phyloP scores from a whole-genome alignment of 2,329 filamentous ascomycete species.

The Diplocarpon rosae region DNA sequence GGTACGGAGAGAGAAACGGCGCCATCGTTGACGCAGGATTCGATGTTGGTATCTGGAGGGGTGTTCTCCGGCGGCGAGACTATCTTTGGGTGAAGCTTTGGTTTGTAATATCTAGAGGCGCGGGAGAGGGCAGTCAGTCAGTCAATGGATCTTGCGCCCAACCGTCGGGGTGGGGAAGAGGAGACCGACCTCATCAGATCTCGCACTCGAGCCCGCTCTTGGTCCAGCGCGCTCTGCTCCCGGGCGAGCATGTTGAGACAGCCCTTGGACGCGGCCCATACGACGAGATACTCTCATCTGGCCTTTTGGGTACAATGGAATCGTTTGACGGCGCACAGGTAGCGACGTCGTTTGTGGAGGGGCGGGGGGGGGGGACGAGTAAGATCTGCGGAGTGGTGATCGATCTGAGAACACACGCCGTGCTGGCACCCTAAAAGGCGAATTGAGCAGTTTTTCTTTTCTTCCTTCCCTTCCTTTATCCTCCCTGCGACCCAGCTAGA shows the following conservation, averaged over 20 bases:
- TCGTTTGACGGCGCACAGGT: no score
- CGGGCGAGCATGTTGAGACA: neutral
- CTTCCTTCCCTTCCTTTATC: no score
- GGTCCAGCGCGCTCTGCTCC: neutral
- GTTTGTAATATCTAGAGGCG: slow-evolving; percentile 1
- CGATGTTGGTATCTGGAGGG: neutral
- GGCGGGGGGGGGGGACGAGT: no score
- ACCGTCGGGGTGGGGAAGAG: neutral
- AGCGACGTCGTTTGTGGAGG: no score
- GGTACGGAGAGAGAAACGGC: neutral
- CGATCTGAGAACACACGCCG: no score
- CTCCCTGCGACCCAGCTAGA: no score
- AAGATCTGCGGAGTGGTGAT: no score
- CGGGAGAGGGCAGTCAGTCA: no score
- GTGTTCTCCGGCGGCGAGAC: neutral
- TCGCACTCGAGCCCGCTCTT: neutral
- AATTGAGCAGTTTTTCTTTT: no score
- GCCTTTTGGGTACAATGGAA: neutral
- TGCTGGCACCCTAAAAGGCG: no score
- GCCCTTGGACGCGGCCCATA: neutral
- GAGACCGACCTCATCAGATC: neutral
- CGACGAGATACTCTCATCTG: neutral
- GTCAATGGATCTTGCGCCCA: neutral
- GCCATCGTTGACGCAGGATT: neutral
- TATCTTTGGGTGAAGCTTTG: neutral